phyloP scores from a whole-genome alignment of 2,329 filamentous ascomycete species.

The Talaromyces sp. region DNA sequence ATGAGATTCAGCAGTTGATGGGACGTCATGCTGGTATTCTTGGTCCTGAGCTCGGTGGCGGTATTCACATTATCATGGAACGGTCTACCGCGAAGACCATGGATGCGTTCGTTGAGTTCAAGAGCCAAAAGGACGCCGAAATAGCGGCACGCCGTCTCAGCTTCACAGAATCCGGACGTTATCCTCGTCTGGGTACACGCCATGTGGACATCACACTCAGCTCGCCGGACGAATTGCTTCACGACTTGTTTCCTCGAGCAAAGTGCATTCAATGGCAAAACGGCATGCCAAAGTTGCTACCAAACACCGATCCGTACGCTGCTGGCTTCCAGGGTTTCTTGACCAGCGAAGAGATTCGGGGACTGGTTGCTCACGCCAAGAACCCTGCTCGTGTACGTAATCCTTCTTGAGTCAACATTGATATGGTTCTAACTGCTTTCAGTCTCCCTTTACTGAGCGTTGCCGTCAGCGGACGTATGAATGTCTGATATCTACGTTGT shows the following conservation, averaged over 20 bases:
- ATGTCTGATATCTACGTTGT: slow-evolving; percentile 46
- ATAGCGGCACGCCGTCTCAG: slow-evolving; percentile 34
- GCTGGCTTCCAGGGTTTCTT: slow-evolving; percentile 50
- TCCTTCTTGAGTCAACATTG: background rate
- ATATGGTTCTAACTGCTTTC: slow-evolving; percentile 8
- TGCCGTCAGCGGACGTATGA: slow-evolving; percentile 52
- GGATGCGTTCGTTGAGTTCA: slow-evolving; percentile 50
- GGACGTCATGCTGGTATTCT: slow-evolving; percentile 41
- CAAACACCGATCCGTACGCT: slow-evolving; percentile 41
- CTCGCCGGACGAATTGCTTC: slow-evolving; percentile 46
- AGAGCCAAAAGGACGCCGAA: slow-evolving; percentile 33
- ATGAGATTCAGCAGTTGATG: slow-evolving; percentile 46
- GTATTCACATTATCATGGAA: slow-evolving; percentile 56
- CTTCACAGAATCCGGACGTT: slow-evolving; percentile 30
- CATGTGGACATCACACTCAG: slow-evolving; percentile 44
- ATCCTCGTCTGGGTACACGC: slow-evolving; percentile 45
- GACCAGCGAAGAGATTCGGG: slow-evolving; percentile 47
- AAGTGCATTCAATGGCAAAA: slow-evolving; percentile 46
- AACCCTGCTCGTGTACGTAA: slow-evolving; percentile 45
- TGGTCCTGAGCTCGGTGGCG: slow-evolving; percentile 34
- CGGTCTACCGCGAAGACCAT: slow-evolving; percentile 53
- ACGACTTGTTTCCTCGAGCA: slow-evolving; percentile 48
- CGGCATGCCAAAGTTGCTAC: slow-evolving; percentile 30
- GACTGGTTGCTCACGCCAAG: slow-evolving; percentile 45
- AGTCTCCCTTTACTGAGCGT: slow-evolving; percentile 48